These are phyloP conservation scores for Phytophthora sojae DNA, from an alignment of 352 stramenopile genomes.

Conservation along the genomic window DNA sequence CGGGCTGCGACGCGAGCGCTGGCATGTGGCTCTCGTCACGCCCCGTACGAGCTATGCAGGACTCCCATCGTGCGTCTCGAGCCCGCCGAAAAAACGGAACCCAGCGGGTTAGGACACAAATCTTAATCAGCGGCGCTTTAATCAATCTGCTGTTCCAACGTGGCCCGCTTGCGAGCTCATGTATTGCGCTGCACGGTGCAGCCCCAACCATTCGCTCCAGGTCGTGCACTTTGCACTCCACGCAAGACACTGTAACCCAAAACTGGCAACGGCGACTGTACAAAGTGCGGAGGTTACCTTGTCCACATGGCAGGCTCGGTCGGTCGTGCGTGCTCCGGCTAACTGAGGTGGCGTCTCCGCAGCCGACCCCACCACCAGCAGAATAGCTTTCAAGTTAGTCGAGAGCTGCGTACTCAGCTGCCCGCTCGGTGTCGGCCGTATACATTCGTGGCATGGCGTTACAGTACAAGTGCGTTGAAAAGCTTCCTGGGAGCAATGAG, in stretches of 20 bases:
- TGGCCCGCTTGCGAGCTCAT: not conserved
- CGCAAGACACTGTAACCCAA: not conserved
- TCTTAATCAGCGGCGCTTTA: slow-evolving; percentile 15
- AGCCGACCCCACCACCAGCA: too few relatives aligned
- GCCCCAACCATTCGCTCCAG: not conserved
- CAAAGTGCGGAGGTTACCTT: not conserved
- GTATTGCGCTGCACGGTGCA: not conserved
- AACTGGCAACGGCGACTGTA: not conserved
- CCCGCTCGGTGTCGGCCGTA: too few relatives aligned
- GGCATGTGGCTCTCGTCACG: slow-evolving; percentile 9
- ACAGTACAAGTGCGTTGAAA: too few relatives aligned
- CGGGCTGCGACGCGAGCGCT: not conserved
- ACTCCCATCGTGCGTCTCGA: slow-evolving; percentile 18
- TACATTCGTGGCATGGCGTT: too few relatives aligned
- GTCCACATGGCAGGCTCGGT: not conserved
- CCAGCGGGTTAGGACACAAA: slow-evolving; percentile 24
- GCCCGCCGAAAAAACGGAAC: slow-evolving; percentile 18
- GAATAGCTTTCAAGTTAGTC: too few relatives aligned
- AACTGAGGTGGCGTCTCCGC: not conserved
- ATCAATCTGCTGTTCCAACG: slow-evolving; percentile 15
- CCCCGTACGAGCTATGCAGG: slow-evolving; percentile 18
- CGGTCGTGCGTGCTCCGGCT: not conserved
- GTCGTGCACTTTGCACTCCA: not conserved
- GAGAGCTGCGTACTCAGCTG: too few relatives aligned
- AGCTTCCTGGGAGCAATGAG: too few relatives aligned